These are phyloP conservation scores for Fusarium brachygibbosum DNA, from an alignment of 2,329 filamentous ascomycete genomes.

Conservation along the genomic window DNA sequence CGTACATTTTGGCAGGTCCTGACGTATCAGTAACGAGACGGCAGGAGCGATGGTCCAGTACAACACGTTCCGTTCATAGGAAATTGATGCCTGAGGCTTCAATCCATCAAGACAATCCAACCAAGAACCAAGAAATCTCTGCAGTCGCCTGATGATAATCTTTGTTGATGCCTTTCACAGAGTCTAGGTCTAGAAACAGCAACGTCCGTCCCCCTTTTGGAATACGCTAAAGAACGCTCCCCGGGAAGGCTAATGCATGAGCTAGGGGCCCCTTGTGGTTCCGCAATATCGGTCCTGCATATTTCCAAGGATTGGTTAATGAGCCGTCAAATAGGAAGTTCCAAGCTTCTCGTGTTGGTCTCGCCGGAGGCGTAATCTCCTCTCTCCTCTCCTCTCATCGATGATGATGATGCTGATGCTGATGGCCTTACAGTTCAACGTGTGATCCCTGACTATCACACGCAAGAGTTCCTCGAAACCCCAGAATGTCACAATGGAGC, in stretches of 20 bases:
- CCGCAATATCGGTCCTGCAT: constrained; percentile 40
- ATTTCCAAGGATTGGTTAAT: constrained; percentile 29
- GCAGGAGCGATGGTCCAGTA: not conserved
- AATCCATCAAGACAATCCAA: not conserved
- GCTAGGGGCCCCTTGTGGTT: constrained; percentile 27
- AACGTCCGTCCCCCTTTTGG: constrained; percentile 12
- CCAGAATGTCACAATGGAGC: constrained; percentile 24
- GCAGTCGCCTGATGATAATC: constrained; percentile 18
- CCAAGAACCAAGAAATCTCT: constrained; percentile 11
- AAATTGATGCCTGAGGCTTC: not conserved
- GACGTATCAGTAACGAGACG: not conserved
- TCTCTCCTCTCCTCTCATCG: constrained; percentile 42
- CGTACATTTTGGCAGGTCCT: constrained; percentile 3
- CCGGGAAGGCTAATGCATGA: constrained; percentile 44
- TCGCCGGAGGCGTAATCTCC: constrained; percentile 44
- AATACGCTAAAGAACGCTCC: constrained; percentile 37
- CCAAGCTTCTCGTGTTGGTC: constrained; percentile 21
- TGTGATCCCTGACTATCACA: constrained; percentile 20
- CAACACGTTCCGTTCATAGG: not conserved
- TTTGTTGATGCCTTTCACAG: constrained; percentile 24
- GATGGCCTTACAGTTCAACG: constrained; percentile 36
- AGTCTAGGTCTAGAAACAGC: not conserved
- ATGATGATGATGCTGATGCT: constrained; percentile 4
- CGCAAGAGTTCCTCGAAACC: not conserved
- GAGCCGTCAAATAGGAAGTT: constrained; percentile 40